Percentiles rank a stretch among this genome's conserved stretches.
Evolutionary conservation across 768 basidiomycete species (phyloP).

Genomic region (Boletales sp.): DNA sequence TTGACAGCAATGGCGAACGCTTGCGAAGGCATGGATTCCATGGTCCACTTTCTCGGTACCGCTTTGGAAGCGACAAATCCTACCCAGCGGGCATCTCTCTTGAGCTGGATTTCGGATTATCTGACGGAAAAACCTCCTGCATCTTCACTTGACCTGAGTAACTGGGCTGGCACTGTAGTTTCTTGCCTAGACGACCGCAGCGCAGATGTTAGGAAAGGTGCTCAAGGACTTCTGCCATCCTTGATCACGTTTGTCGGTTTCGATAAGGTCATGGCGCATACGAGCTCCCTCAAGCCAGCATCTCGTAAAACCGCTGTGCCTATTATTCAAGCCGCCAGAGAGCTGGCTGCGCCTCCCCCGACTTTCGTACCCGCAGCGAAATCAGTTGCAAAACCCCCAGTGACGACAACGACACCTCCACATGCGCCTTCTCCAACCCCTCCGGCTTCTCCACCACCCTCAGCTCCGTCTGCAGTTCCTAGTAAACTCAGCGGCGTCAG

Average conservation of each 20-base stretch:
- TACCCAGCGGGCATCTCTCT: slow-evolving; percentile 72
- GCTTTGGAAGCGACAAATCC: slow-evolving; percentile 88
- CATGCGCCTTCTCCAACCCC: slow-evolving; percentile 39
- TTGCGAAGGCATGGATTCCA: slow-evolving; percentile 78
- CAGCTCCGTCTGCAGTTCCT: slow-evolving; percentile 24
- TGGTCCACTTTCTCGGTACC: slow-evolving; percentile 74
- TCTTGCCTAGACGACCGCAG: slow-evolving; percentile 87
- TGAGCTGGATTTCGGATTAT: slow-evolving; percentile 80
- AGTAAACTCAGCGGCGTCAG: slow-evolving; percentile 64
- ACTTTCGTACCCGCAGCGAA: slow-evolving; percentile 29
- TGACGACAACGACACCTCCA: slow-evolving; percentile 20
- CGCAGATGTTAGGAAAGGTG: slow-evolving; percentile 88
- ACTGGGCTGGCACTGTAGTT: slow-evolving; percentile 64
- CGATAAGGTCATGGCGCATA: slow-evolving; percentile 83
- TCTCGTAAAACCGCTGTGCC: slow-evolving; percentile 81
- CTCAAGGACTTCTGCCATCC: slow-evolving; percentile 74
- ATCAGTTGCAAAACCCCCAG: slow-evolving; percentile 23
- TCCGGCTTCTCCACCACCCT: slow-evolving; percentile 39
- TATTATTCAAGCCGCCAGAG: slow-evolving; percentile 81
- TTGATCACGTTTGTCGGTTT: slow-evolving; percentile 75
- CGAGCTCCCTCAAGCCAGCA: slow-evolving; percentile 86
- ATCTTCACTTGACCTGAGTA: slow-evolving; percentile 60
- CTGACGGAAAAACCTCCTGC: slow-evolving; percentile 61
- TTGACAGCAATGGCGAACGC: slow-evolving; percentile 81
- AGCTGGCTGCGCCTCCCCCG: slow-evolving; percentile 33